Evolutionary conservation across 2,329 filamentous ascomycete genomes (phyloP), one percentile per base, ranked within the genome.

Genomic region (Lachnellula willkommii): DNA sequence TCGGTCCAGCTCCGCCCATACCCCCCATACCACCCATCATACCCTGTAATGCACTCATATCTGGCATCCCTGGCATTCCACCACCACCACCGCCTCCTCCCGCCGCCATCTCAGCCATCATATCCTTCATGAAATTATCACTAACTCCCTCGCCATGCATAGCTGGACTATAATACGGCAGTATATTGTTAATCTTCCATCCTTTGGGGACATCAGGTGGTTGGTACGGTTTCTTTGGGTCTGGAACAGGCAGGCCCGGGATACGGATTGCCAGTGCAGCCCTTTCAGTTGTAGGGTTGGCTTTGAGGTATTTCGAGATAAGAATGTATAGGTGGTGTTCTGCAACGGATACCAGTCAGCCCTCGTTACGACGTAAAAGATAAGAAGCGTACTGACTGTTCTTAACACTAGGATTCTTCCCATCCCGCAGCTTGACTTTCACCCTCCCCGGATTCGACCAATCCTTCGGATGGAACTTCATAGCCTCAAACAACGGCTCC

Each of bases 401-500:
- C 70, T 84, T 84, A 47, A 89, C 77, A 32, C 73, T 12, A 26
- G 73, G 65, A 60, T 78, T 79, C 57, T 82, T 77, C 60, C 80
- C 70, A 55, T 76, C 84, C 71, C 84, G 87, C 54, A 96, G 76
- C 68, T 86, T 75, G 50, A 97, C 84, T 65, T 89, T 85, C 60
- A 97, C 89, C 57, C 94, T 81, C 3, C 94, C 94, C 12, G 94
- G 94, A 75, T 99, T 99, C 55, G 88, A 87, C 94, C 94, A 99
- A 77, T 99, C 94, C 75, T 94, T 93, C 6, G 94, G 94, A 73
- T 99, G 94, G 58, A 85, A 81, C 77, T 96, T 96, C 69, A 88
- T 88, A 1, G 92, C 90, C 75, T 99, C 94, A 71, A 96, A 88
- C 7, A 94, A 84, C 45, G 87, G 85, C 59, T 82, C 80, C 37